Evolutionary conservation across 73 alveolate species (phyloP), one percentile per base, ranked within the genome.

Genomic region (Tetrahymena elliotti): DNA sequence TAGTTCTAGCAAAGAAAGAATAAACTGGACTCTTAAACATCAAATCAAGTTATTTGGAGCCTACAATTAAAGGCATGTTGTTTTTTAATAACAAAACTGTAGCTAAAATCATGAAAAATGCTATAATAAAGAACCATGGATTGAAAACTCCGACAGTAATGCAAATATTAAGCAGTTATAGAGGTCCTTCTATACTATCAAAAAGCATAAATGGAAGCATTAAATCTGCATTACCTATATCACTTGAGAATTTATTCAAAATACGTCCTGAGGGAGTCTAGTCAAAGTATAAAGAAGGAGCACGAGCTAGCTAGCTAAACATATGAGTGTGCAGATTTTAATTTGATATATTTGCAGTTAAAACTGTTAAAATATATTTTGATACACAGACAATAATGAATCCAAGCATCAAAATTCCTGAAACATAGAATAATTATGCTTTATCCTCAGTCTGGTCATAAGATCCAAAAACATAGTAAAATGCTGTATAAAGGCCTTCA

Each of bases 201-300:
- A 83, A 94, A 33, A 83, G 92, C 37, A 83, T 47, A 22, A 35
- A 36, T 6, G 52, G 94, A 12, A 88, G 53, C 35, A 36, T 40
- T 31, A 35, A 33, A 94, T 94, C 96, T 3, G 35, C 54, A 33
- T 35, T 36, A 34, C 93, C 52, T 2, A 94, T 33, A 94, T 94
- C 96, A 40, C 92, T 95, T 24, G 97, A 95, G 68, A 95, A 95
- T 53, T 93, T 83, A 38, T 95, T 95, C 8, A 95, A 22, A 15
- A 95, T 95, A 18, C 97, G 52, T 20, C 97, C 97, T 36, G 97
- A 31, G 0, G 97, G 97, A 36, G 93, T 95, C 20, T 47, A 92
- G 34, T 95, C 97, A 93, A 92, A 95, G 35, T 92, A 95, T 35
- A 35, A 27, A 24, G 24, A 15, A 36, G 95, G 96, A 35, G 96